These are phyloP conservation scores for Lactifluus pinguis DNA, from an alignment of 768 basidiomycete species.

Conservation along the genomic window DNA sequence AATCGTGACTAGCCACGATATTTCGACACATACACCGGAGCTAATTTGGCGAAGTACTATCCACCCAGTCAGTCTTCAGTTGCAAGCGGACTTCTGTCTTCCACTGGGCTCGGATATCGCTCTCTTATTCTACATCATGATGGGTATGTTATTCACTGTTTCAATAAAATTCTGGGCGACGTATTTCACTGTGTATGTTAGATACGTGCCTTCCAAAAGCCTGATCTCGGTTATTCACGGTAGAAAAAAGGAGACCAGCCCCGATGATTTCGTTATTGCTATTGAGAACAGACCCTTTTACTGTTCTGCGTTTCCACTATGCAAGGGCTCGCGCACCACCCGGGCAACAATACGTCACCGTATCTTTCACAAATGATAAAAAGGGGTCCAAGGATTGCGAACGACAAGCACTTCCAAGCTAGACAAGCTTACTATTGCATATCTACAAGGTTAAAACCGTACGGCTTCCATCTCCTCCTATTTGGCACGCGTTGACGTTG, in stretches of 20 bases:
- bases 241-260: not conserved
- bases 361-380: not conserved
- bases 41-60: no score
- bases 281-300: no score
- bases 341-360: no score
- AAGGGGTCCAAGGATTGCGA: not conserved
- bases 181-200: not conserved
- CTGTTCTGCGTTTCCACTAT: not conserved
- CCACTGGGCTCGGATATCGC: not conserved
- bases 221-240: not conserved
- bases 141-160: not conserved
- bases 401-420: not conserved
- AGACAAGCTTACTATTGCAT: not conserved
- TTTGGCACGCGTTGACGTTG: not conserved
- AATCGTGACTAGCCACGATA: no score
- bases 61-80: no score
- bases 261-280: not conserved
- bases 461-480: not conserved
- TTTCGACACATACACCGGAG: no score
- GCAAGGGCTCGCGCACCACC: not conserved
- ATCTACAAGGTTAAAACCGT: not conserved
- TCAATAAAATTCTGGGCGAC: not conserved
- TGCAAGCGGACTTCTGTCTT: no score
- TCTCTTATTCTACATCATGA: not conserved
- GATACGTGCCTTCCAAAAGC: not conserved